Base-by-base conservation (phyloP, 441 rosid genomes). In the Corymbia calophylla region DNA sequence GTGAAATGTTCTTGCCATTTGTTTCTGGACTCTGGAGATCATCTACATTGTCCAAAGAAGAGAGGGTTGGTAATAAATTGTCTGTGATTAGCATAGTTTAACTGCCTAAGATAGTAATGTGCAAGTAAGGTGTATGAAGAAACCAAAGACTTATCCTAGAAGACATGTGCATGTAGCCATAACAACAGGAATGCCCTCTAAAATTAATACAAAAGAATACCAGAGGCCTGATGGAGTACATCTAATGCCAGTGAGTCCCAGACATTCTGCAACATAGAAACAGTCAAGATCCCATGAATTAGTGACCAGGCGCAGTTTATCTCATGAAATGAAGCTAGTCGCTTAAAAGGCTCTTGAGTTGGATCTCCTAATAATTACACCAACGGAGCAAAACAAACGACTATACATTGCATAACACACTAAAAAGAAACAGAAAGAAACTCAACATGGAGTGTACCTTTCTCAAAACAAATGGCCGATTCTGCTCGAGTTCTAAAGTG, bases 241-340 rank as follows among this genome's bases (percentile, higher is more conserved):
- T 97, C 96, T 88, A 95, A 88, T 49, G 98, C 97, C 94, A 98
- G 12, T 35, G 98, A 96, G 92, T 98, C 99, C 99, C 99, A 98
- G 27, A 92, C 27, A 62, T 90, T 95, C 99, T 98, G 91, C 31
- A 88, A 92, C 29, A 91, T 25, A 47, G 85, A 80, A 80, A 44
- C 31, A 13, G 85, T 80, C 31, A 80, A 80, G 85, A 80, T 80
- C 85, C 85, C 85, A 80, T 44, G 85, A 47, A 80, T 39, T 10
- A 86, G 88, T 55, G 87, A n/a, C 87, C n/a, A 47, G 85, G 53
- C 31, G 8, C 85, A 44, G 19, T 44, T 44, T 80, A 23, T 80
- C 19, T 47, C 53, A 47, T 47, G 18, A 80, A 77, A 47, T 44
- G 85, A 80, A 80, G 85, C 53, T 8, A 7, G 32, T 80, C 85